phyloP scores from a whole-genome alignment of 306 rosid species.

The Glycine latifolia region DNA sequence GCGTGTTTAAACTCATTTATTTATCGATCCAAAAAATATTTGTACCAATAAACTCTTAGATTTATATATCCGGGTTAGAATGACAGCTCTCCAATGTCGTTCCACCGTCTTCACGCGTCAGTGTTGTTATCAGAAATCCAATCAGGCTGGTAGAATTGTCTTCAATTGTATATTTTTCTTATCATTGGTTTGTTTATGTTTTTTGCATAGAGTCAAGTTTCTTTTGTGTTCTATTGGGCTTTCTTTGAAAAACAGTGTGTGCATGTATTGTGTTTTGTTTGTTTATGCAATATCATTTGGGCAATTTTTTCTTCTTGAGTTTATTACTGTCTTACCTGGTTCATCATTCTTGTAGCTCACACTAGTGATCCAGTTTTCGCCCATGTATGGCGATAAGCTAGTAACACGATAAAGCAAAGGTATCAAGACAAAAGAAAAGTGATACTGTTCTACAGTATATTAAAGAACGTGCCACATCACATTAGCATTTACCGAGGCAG shows the following conservation, averaged over 20 bases:
- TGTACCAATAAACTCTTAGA: slow-evolving; percentile 16
- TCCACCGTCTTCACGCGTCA: background rate
- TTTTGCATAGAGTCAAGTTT: background rate
- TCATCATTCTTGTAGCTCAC: background rate
- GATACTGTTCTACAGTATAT: background rate
- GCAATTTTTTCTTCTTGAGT: background rate
- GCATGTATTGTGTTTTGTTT: slow-evolving; percentile 2
- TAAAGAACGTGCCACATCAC: slow-evolving; percentile 18
- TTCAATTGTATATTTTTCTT: slow-evolving; percentile 21
- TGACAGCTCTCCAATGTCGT: background rate
- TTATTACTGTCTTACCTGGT: background rate
- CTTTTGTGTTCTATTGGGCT: slow-evolving; percentile 4
- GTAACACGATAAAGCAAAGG: slow-evolving; percentile 13
- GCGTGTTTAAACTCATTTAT: background rate
- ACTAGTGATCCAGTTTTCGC: background rate
- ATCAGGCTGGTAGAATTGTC: slow-evolving; percentile 2
- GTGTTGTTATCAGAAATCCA: background rate
- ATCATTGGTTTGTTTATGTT: slow-evolving; percentile 13
- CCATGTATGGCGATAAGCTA: background rate
- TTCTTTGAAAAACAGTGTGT: slow-evolving; percentile 11
- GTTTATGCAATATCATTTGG: slow-evolving; percentile 6
- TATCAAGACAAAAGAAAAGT: slow-evolving; percentile 23
- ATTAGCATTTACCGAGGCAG: slow-evolving; percentile 17
- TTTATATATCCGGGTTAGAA: background rate
- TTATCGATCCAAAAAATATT: background rate